These are phyloP conservation scores for Claviceps pusilla DNA, from an alignment of 2,329 filamentous ascomycete species.

Conservation along the genomic window DNA sequence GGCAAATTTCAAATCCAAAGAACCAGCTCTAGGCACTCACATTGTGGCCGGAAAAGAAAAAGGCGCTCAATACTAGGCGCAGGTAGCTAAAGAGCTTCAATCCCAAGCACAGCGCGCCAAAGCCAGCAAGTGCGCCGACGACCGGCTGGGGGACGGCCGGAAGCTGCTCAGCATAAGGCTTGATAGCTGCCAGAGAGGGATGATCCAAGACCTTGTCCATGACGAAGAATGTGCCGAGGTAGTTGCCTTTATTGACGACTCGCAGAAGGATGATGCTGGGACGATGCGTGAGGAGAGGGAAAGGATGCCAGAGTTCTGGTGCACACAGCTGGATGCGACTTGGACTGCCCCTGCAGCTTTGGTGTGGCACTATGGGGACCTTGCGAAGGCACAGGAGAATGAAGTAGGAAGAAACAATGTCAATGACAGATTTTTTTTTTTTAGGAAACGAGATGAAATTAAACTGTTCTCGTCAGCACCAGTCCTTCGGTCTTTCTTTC, in stretches of 20 bases:
- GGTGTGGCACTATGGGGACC: background rate
- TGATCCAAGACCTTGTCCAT: constrained; percentile 16
- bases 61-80: constrained; percentile 49
- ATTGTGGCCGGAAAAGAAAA: constrained; percentile 49
- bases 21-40: constrained; percentile 25
- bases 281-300: background rate
- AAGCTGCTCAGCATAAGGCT: constrained; percentile 11
- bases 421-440: too few species aligned
- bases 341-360: background rate
- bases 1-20: too few species aligned
- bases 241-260: background rate
- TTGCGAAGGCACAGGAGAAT: too few species aligned
- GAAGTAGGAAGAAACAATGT: too few species aligned
- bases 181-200: background rate
- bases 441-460: too few species aligned
- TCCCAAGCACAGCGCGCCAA: constrained; percentile 45
- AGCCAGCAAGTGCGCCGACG: constrained; percentile 31
- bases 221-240: constrained; percentile 1
- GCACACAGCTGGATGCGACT: background rate
- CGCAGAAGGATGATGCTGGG: background rate
- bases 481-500: too few species aligned
- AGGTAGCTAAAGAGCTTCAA: constrained; percentile 43
- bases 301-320: background rate
- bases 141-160: constrained; percentile 27
- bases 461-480: too few species aligned